Base-by-base conservation (phyloP, 805 yeast species). In the Lipomyces yamadae region DNA sequence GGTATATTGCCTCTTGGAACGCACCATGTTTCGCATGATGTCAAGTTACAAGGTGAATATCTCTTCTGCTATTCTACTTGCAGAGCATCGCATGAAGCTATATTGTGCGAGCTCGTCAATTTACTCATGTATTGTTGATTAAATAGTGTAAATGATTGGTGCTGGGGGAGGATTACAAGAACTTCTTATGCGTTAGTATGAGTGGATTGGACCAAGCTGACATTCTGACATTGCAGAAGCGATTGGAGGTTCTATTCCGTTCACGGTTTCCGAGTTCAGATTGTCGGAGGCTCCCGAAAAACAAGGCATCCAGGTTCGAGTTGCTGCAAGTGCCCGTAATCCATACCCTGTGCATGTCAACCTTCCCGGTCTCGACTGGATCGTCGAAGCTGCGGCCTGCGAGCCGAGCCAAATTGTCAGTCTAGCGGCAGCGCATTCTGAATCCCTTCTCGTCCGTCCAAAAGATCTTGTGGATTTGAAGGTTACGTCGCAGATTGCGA, bases 1-100 rank as follows among this genome's bases (percentile, higher is more conserved):
- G 70, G 70, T 5, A 62, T 68, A 18, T 62, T 68, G 45, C 70
- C 70, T 13, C 62, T 68, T 8, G 70, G 70, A n/a, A 66, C 70
- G 4, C 70, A 68, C 53, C 70, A 68, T 45, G 69, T 66, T 34
- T 33, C 70, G 8, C 70, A 65, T 39, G 70, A 65, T 32, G 70
- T 68, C 30, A 35, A 34, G 35, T 39, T 68, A 8, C 54, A 56
- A 63, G 60, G 64, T 63, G 42, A 30, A 24, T 15, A 34, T n/a
- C 24, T 30, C 34, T n/a, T 55, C 24, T 35, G 10, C 29, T 10
- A 33, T n/a, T 50, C 59, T 61, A 52, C 30, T 58, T 52, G 50
- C 15, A n/a, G 48, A 42, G 48, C 7, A 42, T 42, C 18, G 15
- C 7, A 42, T 37, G 15, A 5, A 42, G 18, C 18, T 15, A n/a